Percentiles rank a stretch among this genome's conserved stretches.
These are phyloP conservation scores for Aspergillus chevalieri DNA, from an alignment of 2,329 filamentous ascomycete genomes.

Conservation along the genomic window DNA sequence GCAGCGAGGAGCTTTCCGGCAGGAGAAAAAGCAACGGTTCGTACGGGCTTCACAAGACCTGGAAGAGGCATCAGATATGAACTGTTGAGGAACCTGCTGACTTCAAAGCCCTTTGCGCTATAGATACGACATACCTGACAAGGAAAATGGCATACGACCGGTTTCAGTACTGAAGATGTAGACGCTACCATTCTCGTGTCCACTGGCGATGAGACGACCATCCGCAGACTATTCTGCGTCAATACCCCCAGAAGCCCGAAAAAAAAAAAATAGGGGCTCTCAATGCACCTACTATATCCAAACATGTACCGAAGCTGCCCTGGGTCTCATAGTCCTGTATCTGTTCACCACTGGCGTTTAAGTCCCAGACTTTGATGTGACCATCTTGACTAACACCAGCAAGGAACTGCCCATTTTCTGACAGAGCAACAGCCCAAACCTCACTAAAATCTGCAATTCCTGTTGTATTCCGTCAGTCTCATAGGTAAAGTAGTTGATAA, in stretches of 20 bases:
- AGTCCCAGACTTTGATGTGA: slow-evolving; percentile 81
- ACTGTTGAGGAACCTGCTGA: no score
- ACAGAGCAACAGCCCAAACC: slow-evolving; percentile 82
- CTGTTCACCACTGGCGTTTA: slow-evolving; percentile 52
- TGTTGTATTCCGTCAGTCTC: slow-evolving; percentile 7
- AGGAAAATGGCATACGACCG: slow-evolving; percentile 74
- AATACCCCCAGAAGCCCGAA: neutral
- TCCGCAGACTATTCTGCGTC: slow-evolving; percentile 52
- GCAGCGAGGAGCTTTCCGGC: slow-evolving; percentile 78
- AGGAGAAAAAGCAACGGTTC: slow-evolving; percentile 81
- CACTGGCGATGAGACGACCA: slow-evolving; percentile 80
- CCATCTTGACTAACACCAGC: slow-evolving; percentile 86
- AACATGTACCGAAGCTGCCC: slow-evolving; percentile 81
- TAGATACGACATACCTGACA: slow-evolving; percentile 57
- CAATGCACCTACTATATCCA: slow-evolving; percentile 59
- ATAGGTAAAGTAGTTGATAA: neutral
- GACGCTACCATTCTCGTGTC: slow-evolving; percentile 84
- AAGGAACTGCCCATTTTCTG: slow-evolving; percentile 73
- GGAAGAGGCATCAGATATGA: slow-evolving; percentile 12
- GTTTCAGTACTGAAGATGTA: slow-evolving; percentile 95
- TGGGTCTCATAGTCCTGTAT: slow-evolving; percentile 85
- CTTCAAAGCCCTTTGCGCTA: neutral
- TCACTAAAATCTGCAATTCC: slow-evolving; percentile 60
- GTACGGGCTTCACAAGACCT: slow-evolving; percentile 82
- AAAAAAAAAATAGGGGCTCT: neutral